Evolutionary conservation across 1,284 basidiomycete genomes (phyloP).

Genomic region (Trichosporon coremiiforme): DNA sequence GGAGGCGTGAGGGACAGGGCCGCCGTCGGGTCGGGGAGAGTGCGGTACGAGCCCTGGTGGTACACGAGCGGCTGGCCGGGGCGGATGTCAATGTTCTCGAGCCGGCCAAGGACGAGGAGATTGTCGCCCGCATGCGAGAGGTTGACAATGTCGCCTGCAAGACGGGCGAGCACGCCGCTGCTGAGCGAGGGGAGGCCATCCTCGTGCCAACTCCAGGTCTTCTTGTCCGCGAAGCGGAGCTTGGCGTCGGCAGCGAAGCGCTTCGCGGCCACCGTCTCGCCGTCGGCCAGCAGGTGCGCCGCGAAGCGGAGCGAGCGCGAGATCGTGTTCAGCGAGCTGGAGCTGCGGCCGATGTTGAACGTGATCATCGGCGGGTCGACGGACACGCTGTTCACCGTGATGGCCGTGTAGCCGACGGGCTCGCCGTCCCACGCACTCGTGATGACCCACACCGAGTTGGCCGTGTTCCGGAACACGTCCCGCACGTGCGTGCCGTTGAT

Average conservation of each 20-base stretch:
- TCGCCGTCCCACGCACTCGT: slow-evolving; percentile 22
- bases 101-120: slow-evolving; percentile 24
- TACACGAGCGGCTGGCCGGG: slow-evolving; percentile 27
- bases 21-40: slow-evolving; percentile 7
- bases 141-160: slow-evolving; percentile 24
- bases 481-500: slow-evolving; percentile 22
- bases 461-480: slow-evolving; percentile 24
- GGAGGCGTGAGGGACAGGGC: no score
- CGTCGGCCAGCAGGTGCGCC: slow-evolving; percentile 25
- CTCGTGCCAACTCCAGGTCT: slow-evolving; percentile 26
- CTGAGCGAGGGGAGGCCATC: slow-evolving; percentile 25
- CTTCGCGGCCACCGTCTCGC: slow-evolving; percentile 17
- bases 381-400: slow-evolving; percentile 29
- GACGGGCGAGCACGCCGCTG: slow-evolving; percentile 21
- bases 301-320: slow-evolving; percentile 27
- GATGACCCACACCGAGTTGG: slow-evolving; percentile 28
- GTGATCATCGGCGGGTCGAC: slow-evolving; percentile 31
- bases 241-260: slow-evolving; percentile 22
- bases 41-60: slow-evolving; percentile 26
- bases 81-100: slow-evolving; percentile 17
- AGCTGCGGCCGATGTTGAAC: slow-evolving; percentile 29
- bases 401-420: slow-evolving; percentile 30
- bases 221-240: slow-evolving; percentile 26
- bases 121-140: slow-evolving; percentile 29
- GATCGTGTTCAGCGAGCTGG: slow-evolving; percentile 21